A percentile compares a stretch with the other conserved stretches of the same genome.
These are phyloP conservation scores for Spiraea crenata DNA, from an alignment of 331 rosid species.

Conservation along the genomic window DNA sequence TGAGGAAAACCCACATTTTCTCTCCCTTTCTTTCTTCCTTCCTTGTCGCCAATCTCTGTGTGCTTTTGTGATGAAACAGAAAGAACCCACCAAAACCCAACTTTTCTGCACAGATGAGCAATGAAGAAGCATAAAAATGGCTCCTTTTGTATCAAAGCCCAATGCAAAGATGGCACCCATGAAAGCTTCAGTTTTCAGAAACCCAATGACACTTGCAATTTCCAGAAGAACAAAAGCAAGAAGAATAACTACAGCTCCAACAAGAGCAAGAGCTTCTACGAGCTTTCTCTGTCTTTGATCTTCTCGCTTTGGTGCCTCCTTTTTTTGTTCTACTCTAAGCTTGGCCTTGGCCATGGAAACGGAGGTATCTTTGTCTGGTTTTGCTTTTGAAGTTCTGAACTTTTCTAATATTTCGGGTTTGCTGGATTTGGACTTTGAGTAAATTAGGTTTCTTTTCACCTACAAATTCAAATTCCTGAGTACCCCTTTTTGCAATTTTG, in stretches of 20 bases:
- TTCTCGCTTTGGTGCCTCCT: conserved; percentile 64
- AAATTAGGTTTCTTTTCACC: neutral
- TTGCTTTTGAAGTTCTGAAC: too few relatives aligned
- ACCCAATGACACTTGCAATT: neutral
- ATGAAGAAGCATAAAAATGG: conserved; percentile 50
- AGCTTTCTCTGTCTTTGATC: conserved; percentile 62
- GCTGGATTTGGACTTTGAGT: neutral
- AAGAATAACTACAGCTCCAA: conserved; percentile 22
- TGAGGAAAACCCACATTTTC: neutral
- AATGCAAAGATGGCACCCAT: neutral
- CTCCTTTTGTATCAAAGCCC: conserved; percentile 36
- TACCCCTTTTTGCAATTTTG: conserved; percentile 7
- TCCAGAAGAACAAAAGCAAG: conserved; percentile 13
- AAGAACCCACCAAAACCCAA: conserved; percentile 14
- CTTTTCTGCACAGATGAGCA: conserved; percentile 29
- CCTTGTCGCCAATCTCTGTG: neutral
- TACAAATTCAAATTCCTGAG: neutral
- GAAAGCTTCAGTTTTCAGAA: conserved; percentile 5
- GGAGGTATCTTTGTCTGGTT: conserved; percentile 50
- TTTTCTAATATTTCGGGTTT: too few relatives aligned
- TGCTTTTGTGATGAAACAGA: conserved; percentile 5
- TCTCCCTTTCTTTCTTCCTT: conserved; percentile 12
- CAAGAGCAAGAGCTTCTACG: conserved; percentile 43
- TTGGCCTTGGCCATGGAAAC: conserved; percentile 57
- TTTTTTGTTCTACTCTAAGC: conserved; percentile 51